These are phyloP conservation scores for Fusarium nisikadoi DNA, from an alignment of 2,329 filamentous ascomycete species.

Conservation along the genomic window DNA sequence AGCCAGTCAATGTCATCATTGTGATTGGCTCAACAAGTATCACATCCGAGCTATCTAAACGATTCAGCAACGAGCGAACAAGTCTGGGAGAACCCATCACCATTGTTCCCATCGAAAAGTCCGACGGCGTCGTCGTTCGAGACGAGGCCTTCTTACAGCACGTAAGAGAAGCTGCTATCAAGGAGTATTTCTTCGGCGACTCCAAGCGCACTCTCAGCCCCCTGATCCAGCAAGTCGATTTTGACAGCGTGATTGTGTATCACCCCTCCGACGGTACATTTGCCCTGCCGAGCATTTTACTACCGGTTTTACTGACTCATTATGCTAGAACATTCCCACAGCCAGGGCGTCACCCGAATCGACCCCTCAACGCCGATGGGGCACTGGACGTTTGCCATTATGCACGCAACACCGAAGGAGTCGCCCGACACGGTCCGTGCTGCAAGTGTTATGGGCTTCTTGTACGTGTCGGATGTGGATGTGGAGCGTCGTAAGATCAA, in stretches of 20 bases:
- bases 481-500: conserved; percentile 83
- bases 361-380: conserved; percentile 75
- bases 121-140: conserved; percentile 83
- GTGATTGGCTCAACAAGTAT: conserved; percentile 83
- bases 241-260: conserved; percentile 79
- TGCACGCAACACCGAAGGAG: conserved; percentile 78
- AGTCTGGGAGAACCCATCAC: conserved; percentile 74
- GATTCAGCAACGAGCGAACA: conserved; percentile 69
- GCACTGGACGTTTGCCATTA: conserved; percentile 86
- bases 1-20: conserved; percentile 80
- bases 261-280: conserved; percentile 69
- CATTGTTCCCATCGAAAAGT: conserved; percentile 83
- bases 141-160: conserved; percentile 79
- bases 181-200: conserved; percentile 95
- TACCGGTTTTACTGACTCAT: conserved; percentile 14
- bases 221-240: conserved; percentile 86
- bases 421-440: conserved; percentile 78
- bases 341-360: conserved; percentile 68
- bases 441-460: conserved; percentile 88
- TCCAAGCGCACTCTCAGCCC: conserved; percentile 81
- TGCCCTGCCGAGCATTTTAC: background rate
- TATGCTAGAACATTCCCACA: conserved; percentile 45
- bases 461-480: conserved; percentile 93
- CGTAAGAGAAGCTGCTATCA: conserved; percentile 79
- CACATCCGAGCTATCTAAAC: conserved; percentile 77